phyloP scores from a whole-genome alignment of 371 early-diverging fungal genomes.

The Catenaria anguillulae region DNA sequence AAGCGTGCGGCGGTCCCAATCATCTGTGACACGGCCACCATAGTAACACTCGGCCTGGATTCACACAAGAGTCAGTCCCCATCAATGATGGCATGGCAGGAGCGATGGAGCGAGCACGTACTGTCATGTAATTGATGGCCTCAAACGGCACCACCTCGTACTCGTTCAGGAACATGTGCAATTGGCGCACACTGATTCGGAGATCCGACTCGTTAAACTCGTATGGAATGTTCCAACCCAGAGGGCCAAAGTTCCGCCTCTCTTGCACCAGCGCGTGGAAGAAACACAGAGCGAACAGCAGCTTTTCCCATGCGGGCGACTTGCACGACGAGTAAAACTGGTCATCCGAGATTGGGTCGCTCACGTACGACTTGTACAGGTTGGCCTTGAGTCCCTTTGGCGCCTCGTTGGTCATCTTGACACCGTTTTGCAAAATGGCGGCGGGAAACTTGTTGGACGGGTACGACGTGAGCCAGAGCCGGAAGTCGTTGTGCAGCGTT shows the following conservation, averaged over 20 bases:
- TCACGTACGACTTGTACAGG: conserved; percentile 27
- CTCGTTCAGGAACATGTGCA: conserved; percentile 41
- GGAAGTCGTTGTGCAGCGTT: conserved; percentile 31
- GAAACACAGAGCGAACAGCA: conserved; percentile 39
- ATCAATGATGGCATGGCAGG: too few relatives aligned
- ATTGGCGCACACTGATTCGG: conserved; percentile 30
- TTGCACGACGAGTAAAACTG: conserved; percentile 30
- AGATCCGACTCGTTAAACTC: conserved; percentile 44
- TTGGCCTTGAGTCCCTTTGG: conserved; percentile 39
- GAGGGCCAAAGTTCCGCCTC: conserved; percentile 39
- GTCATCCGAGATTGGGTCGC: conserved; percentile 38
- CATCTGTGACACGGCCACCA: conserved; percentile 43
- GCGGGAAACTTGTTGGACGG: conserved; percentile 41
- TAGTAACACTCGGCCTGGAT: conserved; percentile 39
- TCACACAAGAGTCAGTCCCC: too few relatives aligned
- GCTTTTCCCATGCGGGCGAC: conserved; percentile 30
- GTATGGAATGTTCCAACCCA: conserved; percentile 47
- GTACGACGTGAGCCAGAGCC: conserved; percentile 39
- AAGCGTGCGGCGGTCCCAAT: conserved; percentile 39
- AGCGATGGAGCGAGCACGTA: too few relatives aligned
- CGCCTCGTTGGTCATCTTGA: conserved; percentile 47
- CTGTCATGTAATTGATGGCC: conserved; percentile 33
- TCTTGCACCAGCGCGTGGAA: conserved; percentile 46
- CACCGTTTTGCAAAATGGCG: conserved; percentile 38
- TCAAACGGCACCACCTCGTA: conserved; percentile 40